Evolutionary conservation across 2,329 filamentous ascomycete genomes (phyloP), one percentile per base, ranked within the genome.

Genomic region (Lanzia echinophila): DNA sequence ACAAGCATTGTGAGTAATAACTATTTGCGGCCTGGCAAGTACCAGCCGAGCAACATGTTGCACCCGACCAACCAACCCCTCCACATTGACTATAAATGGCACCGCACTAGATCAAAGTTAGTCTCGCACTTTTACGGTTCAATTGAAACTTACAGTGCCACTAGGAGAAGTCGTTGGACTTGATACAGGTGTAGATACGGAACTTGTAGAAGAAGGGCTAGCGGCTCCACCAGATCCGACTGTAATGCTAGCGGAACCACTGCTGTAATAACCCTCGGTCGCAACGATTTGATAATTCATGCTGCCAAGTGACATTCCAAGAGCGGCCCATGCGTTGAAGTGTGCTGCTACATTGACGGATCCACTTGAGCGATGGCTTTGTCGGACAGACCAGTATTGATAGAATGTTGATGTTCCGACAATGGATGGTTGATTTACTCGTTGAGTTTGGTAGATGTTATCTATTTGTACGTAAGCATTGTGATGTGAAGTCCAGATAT

Each of bases 321-420:
- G 61, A 32, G 68, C 68, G 20, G 66, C 65, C 79, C 79, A 82
- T 7, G 77, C 77, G 58, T 75, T 70, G 61, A 82, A 80, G 63
- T 81, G 78, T 58, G 72, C 75, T 32, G 64, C 68, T 1, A 71
- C 70, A 32, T 72, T 76, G 58, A 82, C 73, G 8, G 73, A 75
- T 3, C 78, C 79, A 50, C 71, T 69, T 24, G 71, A 70, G 47
- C 78, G 72, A 71, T 80, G 79, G 56, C 59, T 69, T 57, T 70
- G 67, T 56, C 78, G 73, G 20, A 81, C 73, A 19, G 73, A 76
- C 75, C 73, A 79, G 68, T 73, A 80, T 69, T 80, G 77, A 62
- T 75, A 68, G 64, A 79, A 79, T 54, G 74, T 78, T 36, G 61
- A 56, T 36, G 73, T 78, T 39, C 77, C 77, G 60, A 17, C 73